These are phyloP conservation scores for Phytophthora capsici DNA, from an alignment of 352 stramenopile species.

Conservation along the genomic window DNA sequence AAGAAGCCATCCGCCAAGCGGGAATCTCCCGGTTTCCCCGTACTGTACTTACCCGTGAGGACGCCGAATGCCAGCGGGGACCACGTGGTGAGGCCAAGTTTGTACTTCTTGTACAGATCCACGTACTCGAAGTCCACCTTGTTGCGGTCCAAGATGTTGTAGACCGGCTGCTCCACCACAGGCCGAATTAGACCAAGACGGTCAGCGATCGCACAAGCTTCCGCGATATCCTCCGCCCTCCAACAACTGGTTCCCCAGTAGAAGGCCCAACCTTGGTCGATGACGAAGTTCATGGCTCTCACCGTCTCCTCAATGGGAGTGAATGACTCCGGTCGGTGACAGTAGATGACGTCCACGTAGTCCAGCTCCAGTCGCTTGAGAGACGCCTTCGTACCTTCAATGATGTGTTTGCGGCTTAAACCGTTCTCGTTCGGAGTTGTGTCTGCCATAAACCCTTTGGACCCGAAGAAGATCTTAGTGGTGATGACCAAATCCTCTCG, in stretches of 20 bases:
- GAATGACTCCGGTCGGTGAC: constrained; percentile 30
- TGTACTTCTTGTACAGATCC: constrained; percentile 60
- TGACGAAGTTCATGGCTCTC: constrained; percentile 32
- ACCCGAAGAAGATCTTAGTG: constrained; percentile 65
- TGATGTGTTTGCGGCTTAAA: constrained; percentile 50
- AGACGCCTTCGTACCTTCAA: constrained; percentile 47
- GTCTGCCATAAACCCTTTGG: not conserved
- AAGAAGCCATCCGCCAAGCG: constrained; percentile 40
- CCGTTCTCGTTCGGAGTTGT: constrained; percentile 30
- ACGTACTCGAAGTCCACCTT: constrained; percentile 25
- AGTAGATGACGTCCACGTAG: constrained; percentile 56
- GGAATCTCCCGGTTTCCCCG: constrained; percentile 54
- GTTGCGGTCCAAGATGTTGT: constrained; percentile 57
- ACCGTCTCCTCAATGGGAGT: constrained; percentile 32
- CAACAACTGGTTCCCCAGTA: constrained; percentile 59
- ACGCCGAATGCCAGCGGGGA: constrained; percentile 60
- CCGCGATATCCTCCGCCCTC: constrained; percentile 45
- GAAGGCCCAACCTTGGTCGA: constrained; percentile 47
- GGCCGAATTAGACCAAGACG: constrained; percentile 39
- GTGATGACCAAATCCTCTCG: constrained; percentile 60
- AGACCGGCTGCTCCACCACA: constrained; percentile 53
- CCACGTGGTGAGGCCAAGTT: constrained; percentile 68
- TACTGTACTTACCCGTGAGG: constrained; percentile 79
- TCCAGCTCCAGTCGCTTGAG: constrained; percentile 45
- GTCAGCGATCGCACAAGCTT: constrained; percentile 54